These are phyloP conservation scores for Pseudovirgaria hyperparasitica DNA, from an alignment of 2,329 filamentous ascomycete species.

Conservation along the genomic window DNA sequence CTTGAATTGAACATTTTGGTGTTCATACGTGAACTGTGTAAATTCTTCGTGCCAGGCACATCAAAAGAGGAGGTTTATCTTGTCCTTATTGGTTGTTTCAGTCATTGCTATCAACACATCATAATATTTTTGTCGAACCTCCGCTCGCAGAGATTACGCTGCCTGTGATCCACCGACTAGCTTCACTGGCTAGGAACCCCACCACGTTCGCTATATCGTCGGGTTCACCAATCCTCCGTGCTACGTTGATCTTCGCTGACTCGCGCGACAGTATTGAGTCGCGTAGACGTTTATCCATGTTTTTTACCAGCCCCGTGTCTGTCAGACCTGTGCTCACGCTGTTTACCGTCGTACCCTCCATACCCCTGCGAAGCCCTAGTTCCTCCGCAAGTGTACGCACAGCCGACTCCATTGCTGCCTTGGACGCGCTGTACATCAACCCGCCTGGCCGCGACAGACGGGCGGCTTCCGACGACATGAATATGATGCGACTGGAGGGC, in stretches of 20 bases:
- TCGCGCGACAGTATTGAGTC: conserved; percentile 2
- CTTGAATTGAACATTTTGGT: no score
- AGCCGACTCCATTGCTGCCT: conserved; percentile 5
- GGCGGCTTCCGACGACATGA: conserved; percentile 11
- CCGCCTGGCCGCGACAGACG: conserved; percentile 8
- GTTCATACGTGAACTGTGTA: no score
- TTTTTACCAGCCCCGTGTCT: conserved; percentile 11
- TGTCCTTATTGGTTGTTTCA: no score
- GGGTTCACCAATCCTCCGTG: conserved; percentile 12
- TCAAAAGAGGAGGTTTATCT: no score
- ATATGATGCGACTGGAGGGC: conserved; percentile 20
- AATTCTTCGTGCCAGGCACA: no score
- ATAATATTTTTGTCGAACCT: conserved; percentile 13
- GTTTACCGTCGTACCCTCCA: conserved; percentile 17
- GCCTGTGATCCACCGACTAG: conserved; percentile 22
- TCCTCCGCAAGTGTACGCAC: conserved; percentile 10
- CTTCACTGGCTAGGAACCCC: conserved; percentile 21
- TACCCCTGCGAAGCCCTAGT: conserved; percentile 11
- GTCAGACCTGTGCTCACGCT: conserved; percentile 16
- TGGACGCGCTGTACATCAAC: conserved; percentile 4
- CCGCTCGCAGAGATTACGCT: conserved; percentile 24
- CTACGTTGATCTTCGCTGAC: conserved; percentile 9
- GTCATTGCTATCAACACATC: no score
- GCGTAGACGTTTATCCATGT: no score
- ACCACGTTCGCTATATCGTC: conserved; percentile 60